Evolutionary conservation across 202 grass and related monocot genomes (phyloP).

Genomic region (Setaria italica): DNA sequence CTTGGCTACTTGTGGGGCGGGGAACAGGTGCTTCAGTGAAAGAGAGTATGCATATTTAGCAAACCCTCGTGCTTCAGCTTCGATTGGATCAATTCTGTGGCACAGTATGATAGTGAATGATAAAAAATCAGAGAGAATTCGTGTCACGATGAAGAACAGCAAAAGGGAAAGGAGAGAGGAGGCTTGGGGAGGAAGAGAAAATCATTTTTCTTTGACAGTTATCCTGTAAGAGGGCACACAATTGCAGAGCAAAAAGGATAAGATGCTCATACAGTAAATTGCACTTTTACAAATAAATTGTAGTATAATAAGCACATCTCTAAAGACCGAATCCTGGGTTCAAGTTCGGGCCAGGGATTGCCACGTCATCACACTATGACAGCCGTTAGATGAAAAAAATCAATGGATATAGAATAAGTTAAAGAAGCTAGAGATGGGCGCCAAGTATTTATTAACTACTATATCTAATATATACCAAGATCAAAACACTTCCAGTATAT

Average conservation of each 20-base stretch:
- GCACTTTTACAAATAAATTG: conserved; percentile 23
- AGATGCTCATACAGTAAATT: background rate
- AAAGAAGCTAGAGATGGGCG: too few species aligned
- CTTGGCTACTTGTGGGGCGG: background rate
- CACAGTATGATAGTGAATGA: background rate
- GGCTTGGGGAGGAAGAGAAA: background rate
- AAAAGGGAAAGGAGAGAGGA: background rate
- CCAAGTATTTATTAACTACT: too few species aligned
- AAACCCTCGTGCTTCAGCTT: background rate
- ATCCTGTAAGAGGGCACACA: background rate
- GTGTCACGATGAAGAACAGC: background rate
- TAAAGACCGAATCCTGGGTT: too few species aligned
- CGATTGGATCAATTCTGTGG: background rate
- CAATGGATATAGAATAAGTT: too few species aligned
- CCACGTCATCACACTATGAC: too few species aligned
- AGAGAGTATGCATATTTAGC: background rate
- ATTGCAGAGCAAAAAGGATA: background rate
- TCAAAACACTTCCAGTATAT: too few species aligned
- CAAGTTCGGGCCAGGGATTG: too few species aligned
- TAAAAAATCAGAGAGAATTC: background rate
- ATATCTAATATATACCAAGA: too few species aligned
- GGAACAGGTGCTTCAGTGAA: background rate
- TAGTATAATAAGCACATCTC: background rate
- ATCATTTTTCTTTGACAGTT: background rate
- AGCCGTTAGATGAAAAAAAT: too few species aligned